Evolutionary conservation across 768 basidiomycete species (phyloP).

Genomic region (Tylopilus felleus): DNA sequence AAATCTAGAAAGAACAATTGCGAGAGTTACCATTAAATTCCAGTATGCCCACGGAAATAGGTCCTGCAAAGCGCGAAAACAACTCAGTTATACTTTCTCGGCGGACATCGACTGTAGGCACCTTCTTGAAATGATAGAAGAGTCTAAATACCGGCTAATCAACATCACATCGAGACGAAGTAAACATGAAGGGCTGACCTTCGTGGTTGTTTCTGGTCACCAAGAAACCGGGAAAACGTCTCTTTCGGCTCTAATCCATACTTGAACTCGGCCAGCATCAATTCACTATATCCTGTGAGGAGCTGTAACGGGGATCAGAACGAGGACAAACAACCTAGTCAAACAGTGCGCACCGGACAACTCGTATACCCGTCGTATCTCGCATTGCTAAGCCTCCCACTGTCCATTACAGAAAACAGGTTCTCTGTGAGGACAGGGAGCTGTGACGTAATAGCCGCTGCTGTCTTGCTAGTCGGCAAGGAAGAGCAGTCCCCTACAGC

Average conservation of each 20-base stretch:
- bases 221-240: constrained; percentile 64
- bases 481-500: constrained; percentile 90
- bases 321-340: not conserved
- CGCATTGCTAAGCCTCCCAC: constrained; percentile 65
- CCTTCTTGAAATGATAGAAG: constrained; percentile 90
- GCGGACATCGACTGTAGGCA: constrained; percentile 17
- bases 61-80: constrained; percentile 19
- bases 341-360: constrained; percentile 63
- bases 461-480: constrained; percentile 93
- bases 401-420: constrained; percentile 69
- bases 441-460: constrained; percentile 89
- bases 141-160: constrained; percentile 37
- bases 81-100: not conserved
- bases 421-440: constrained; percentile 91
- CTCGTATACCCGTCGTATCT: constrained; percentile 87
- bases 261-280: constrained; percentile 92
- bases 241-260: constrained; percentile 89
- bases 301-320: constrained; percentile 42
- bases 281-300: constrained; percentile 74
- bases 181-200: constrained; percentile 40
- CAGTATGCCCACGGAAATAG: constrained; percentile 59
- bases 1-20: not conserved
- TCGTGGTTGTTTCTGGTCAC: constrained; percentile 73
- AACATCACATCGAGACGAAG: constrained; percentile 3
- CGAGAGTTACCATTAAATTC: constrained; percentile 58